Evolutionary conservation across 495 filamentous ascomycete genomes (phyloP).

Genomic region (Aspergillus leporis): DNA sequence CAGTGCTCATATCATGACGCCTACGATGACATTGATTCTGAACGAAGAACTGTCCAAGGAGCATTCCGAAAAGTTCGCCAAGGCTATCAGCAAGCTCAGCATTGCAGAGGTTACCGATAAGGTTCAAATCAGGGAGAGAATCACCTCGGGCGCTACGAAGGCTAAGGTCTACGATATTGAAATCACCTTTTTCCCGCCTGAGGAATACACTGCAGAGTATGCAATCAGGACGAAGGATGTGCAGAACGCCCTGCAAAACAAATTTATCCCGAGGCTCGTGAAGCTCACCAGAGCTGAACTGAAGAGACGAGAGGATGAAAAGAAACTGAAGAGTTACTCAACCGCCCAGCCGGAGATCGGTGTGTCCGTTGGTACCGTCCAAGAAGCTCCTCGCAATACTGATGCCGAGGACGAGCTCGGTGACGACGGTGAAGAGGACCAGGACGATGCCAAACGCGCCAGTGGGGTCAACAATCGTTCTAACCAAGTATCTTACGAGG

Average conservation of each 20-base stretch:
- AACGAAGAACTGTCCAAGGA: conserved; percentile 69
- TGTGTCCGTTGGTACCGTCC: conserved; percentile 66
- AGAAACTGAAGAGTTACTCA: conserved; percentile 56
- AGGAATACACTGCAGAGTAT: conserved; percentile 83
- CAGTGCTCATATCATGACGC: conserved; percentile 81
- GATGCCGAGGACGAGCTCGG: conserved; percentile 62
- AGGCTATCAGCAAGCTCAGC: conserved; percentile 86
- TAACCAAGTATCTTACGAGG: conserved; percentile 86
- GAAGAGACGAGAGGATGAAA: conserved; percentile 70
- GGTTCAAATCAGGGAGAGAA: conserved; percentile 72
- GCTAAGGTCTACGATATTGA: conserved; percentile 84
- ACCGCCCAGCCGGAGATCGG: conserved; percentile 82
- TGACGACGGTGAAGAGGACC: conserved; percentile 73
- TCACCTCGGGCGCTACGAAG: conserved; percentile 63
- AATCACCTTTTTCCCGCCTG: conserved; percentile 77
- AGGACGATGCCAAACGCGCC: conserved; percentile 82
- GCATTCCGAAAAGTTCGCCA: conserved; percentile 79
- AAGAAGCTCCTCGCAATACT: conserved; percentile 55
- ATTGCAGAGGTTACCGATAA: conserved; percentile 85
- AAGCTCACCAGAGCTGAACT: conserved; percentile 70
- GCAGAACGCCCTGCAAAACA: conserved; percentile 70
- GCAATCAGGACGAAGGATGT: conserved; percentile 79
- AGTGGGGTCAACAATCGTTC: conserved; percentile 71
- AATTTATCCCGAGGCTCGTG: conserved; percentile 72
- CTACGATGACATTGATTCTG: conserved; percentile 83